Percentiles rank a stretch among this genome's conserved stretches.
These are phyloP conservation scores for Rhizopus arrhizus DNA, from an alignment of 371 early-diverging fungal species.

Conservation along the genomic window DNA sequence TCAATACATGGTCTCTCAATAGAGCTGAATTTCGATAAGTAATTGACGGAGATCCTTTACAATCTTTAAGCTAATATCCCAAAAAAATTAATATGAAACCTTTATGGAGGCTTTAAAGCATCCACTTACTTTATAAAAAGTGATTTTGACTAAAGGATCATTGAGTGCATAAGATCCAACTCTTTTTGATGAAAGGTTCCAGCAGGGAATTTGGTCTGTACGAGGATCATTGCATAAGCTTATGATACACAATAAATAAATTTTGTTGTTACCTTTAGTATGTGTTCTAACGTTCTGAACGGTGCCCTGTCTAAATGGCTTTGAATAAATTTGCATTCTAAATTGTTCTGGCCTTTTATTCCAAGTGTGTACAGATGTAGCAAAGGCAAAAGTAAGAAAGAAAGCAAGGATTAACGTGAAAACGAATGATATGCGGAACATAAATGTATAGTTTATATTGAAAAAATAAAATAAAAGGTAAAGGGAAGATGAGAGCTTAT, in stretches of 20 bases:
- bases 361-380: conserved; percentile 10
- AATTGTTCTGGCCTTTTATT: conserved; percentile 30
- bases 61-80: conserved; percentile 23
- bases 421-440: no score
- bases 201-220: conserved; percentile 11
- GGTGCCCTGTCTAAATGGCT: conserved; percentile 24
- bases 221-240: neutral
- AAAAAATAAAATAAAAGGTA: no score
- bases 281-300: conserved; percentile 20
- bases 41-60: conserved; percentile 28
- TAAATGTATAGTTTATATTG: no score
- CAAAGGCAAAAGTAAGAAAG: neutral
- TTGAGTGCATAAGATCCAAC: conserved; percentile 33
- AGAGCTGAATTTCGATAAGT: conserved; percentile 17
- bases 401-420: neutral
- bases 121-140: conserved; percentile 26
- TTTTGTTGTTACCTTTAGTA: conserved; percentile 17
- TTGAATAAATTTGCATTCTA: conserved; percentile 30
- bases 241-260: neutral
- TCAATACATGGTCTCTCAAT: conserved; percentile 22
- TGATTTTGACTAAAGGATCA: conserved; percentile 33
- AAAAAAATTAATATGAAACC: neutral
- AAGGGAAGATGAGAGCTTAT: no score
- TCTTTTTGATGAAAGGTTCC: conserved; percentile 29
- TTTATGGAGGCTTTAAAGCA: no score